Base-by-base conservation (phyloP, 352 stramenopile species). In the Globisporangium rhizosaccharum region DNA sequence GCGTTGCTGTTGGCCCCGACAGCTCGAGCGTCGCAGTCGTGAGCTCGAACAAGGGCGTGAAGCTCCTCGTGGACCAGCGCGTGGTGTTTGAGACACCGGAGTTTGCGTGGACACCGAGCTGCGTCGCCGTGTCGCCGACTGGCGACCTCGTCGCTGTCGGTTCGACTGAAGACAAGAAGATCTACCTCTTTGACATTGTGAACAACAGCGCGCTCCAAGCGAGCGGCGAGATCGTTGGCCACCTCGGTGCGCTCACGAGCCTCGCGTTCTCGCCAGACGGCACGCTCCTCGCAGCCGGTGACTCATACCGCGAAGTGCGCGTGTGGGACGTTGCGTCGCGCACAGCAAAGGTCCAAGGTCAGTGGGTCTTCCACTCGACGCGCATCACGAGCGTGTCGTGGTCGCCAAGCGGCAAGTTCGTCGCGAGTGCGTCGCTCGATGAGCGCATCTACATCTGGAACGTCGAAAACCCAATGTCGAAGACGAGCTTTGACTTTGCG, bases 361-460 rank as follows among this genome's bases (percentile, higher is more conserved):
- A 90, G 71, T 99, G 96, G 96, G 95, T 98, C 23, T 98, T 97
- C 77, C 96, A 99, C 75, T 96, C 95, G 54, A 97, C 96, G 60
- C 83, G 85, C 25, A 91, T 99, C 47, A 97, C 87, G 28, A 92
- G 76, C 48, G 72, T 99, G 9, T 85, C 94, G 30, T 99, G 96
- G 93, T 94, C 90, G 26, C 85, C 86, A 1, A 94, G 95, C 62
- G 87, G 94, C 58, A 86, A 88, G 50, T 87, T 94, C 39, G 66
- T 99, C 8, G 96, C 87, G 14, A 98, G 89, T 59, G 90, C 93
- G 9, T 92, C 94, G 47, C 79, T 95, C 20, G 96, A 99, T 69
- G 96, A 98, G 63, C 92, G 90, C 56, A 94, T 99, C 60, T 98
- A 97, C 73, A 81, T 99, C 20, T 99, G 96, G 96, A 96, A 87